Base-by-base conservation (phyloP, 2,329 filamentous ascomycete genomes). In the Aaosphaeria arxii region DNA sequence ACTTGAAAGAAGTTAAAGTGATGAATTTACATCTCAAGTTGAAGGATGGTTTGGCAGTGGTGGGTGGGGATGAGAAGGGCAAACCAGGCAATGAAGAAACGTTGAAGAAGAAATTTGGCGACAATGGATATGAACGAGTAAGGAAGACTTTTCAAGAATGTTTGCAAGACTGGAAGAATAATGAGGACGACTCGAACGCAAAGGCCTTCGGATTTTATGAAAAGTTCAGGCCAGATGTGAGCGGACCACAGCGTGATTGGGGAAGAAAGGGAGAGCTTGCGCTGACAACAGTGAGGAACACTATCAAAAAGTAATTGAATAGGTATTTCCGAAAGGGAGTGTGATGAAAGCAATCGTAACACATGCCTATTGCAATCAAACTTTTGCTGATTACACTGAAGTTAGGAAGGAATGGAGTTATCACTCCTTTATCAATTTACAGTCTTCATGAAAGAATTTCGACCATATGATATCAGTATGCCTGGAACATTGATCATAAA, bases 1-100 rank as follows among this genome's bases (percentile, higher is more conserved):
- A 54, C 36, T 41, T 63, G 1, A 56, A 62, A 7, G 54, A 56
- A n/a, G 42, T 66, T 5, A 51, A 64, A 2, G 54, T 66, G 11
- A 66, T 69, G 62, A 48, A 55, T n/a, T 67, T 67, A 48, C 52
- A 61, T 30, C 47, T 69, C 9, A 60, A 59, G 39, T 43, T 66
- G n/a, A 62, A 62, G 38, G 54, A 67, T 49, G 61, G 58, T 1
- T 31, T 57, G 5, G 54, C 50, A 9, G 30, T 57, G 31, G 46
- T 59, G 4, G 52, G 56, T 4, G 50, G 44, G 5, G 49, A 54
- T 11, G 30, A 48, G 29, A 56, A 56, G 38, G 48, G 48, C 1
- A 57, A 57, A 28, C 49, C 50, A 6, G 49, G 46, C 17, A 39
- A 40, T 35, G 61, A 67, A 46, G 52, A 48, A 7, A 38, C 45